Evolutionary conservation across 2,329 filamentous ascomycete species (phyloP).

Genomic region (Calonectria honghensis): DNA sequence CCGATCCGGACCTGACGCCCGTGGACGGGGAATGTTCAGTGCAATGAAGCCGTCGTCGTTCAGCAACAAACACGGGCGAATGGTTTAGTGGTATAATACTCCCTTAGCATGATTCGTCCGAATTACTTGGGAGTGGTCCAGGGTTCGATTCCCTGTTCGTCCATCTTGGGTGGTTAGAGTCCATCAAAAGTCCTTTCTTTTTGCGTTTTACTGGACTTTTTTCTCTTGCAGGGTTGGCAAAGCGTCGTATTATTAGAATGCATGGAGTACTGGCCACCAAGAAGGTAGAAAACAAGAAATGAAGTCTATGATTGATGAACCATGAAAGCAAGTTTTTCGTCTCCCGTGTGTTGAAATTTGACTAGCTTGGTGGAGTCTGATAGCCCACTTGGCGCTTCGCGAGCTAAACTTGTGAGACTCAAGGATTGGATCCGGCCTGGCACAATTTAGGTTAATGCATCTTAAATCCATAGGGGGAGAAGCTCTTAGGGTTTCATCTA

Average conservation of each 20-base stretch:
- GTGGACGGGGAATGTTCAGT: conserved; percentile 27
- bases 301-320: conserved; percentile 1
- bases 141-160: conserved; percentile 34
- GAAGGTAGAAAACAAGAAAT: conserved; percentile 14
- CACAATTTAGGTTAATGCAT: neutral
- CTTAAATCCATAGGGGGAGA: too few relatives aligned
- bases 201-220: conserved; percentile 3
- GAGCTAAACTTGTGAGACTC: neutral
- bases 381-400: neutral
- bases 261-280: conserved; percentile 4
- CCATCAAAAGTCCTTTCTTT: conserved; percentile 25
- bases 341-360: neutral
- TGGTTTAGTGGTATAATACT: conserved; percentile 31
- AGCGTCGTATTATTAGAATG: conserved; percentile 13
- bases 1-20: neutral
- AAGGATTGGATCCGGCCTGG: neutral
- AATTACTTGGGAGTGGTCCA: conserved; percentile 23
- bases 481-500: too few relatives aligned
- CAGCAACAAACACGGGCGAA: conserved; percentile 19
- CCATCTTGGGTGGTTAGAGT: conserved; percentile 14
- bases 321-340: neutral
- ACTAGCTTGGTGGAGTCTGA: neutral
- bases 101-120: conserved; percentile 18
- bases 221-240: neutral
- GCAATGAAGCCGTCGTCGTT: neutral